phyloP scores from a whole-genome alignment of 805 yeast species.

The Candida sakaeoensis region DNA sequence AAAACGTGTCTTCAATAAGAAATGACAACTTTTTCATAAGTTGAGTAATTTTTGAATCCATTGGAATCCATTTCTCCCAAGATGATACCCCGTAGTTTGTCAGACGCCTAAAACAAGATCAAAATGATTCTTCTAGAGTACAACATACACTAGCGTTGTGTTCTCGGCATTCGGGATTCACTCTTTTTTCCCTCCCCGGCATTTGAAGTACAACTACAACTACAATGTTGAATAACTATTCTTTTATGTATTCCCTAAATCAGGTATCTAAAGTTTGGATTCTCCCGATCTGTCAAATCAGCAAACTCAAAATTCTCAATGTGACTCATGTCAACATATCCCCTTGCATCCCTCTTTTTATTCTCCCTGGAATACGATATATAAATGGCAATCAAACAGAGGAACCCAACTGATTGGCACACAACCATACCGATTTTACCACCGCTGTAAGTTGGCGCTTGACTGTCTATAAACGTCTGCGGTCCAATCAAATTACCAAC shows the following conservation, averaged over 20 bases:
- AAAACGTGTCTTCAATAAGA: too few relatives aligned
- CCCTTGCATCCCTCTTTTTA: conserved; percentile 29
- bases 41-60: too few relatives aligned
- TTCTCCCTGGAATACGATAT: conserved; percentile 32
- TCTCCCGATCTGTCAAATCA: conserved; percentile 53
- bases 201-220: too few relatives aligned
- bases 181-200: too few relatives aligned
- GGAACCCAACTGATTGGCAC: conserved; percentile 24
- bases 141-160: too few relatives aligned
- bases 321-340: conserved; percentile 18
- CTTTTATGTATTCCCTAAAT: neutral
- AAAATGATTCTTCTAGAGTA: too few relatives aligned
- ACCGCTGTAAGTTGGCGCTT: conserved; percentile 42
- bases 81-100: too few relatives aligned
- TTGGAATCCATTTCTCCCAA: too few relatives aligned
- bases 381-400: conserved; percentile 21
- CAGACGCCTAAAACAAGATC: too few relatives aligned
- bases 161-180: too few relatives aligned
- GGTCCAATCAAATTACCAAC: conserved; percentile 57
- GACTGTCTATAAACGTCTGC: conserved; percentile 40
- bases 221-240: too few relatives aligned
- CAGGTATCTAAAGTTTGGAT: conserved; percentile 49
- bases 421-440: conserved; percentile 42
- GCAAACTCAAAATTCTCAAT: conserved; percentile 44
- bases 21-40: too few relatives aligned